Evolutionary conservation across 164 flowering plant species (phyloP), one percentile per base, ranked within the genome.

Genomic region (Piper longum): DNA sequence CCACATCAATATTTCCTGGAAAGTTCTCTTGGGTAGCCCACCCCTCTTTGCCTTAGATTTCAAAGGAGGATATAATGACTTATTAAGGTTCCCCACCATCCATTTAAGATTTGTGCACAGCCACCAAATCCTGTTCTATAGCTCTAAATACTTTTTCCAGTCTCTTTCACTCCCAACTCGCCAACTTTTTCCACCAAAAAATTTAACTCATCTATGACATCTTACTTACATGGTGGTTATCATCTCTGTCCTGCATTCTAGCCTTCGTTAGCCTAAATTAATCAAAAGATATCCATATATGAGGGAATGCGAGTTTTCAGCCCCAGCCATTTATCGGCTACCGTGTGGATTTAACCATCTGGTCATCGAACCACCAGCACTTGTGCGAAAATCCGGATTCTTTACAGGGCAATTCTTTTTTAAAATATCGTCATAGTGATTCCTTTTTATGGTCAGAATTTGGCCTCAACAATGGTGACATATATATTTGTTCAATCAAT

Each of bases 101-200:
- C 57, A 48, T 41, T 5, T 59, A 63, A 59, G 63, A 4, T 59
- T 14, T 9, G 14, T 48, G 52, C 52, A 48, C 12, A 45, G 62
- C 63, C 68, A 66, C 68, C 68, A 52, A 66, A 59, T 66, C 63
- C 57, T 56, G 59, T 66, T 66, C 57, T 54, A 59, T 51, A 60
- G 19, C 68, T 59, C 59, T 36, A 48, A 48, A 48, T 48, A 36
- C 62, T 45, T 59, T 56, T 45, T 59, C 43, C 42, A 16, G 58
- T 59, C 63, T 45, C 41, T 59, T 59, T 66, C 68, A 51, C 11
- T 51, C 52, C 26, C 63, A 41, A 36, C 26, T 18, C 43, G 9
- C 58, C 61, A 26, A 26, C 41, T 58, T 52, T 42, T 54, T 45
- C 26, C 17, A 51, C 18, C 63, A 64, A 64, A 41, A 18, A 19